Conservation (phyloP, 768 basidiomycete species). For the Fibroporia radiculosa region DNA sequence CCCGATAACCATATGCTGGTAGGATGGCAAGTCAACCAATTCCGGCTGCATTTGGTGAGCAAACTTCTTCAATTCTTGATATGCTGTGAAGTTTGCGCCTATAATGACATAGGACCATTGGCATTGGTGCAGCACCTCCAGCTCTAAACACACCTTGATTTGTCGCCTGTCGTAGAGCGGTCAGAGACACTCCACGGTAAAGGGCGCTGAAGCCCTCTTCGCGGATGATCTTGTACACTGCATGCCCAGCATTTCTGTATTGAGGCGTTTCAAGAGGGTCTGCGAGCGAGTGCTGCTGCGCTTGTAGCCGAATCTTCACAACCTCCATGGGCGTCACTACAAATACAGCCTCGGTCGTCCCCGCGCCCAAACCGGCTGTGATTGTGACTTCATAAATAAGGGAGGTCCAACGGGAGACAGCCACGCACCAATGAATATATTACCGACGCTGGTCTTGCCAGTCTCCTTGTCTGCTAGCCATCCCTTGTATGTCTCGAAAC, state of each 20-base stretch:
- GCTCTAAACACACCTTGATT: conserved; percentile 85
- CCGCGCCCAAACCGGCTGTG: conserved; percentile 88
- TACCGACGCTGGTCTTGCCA: conserved; percentile 71
- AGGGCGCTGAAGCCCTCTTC: conserved; percentile 84
- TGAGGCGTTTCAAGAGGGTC: conserved; percentile 91
- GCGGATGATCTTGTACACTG: conserved; percentile 86
- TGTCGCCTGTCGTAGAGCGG: conserved; percentile 92
- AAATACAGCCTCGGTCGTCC: conserved; percentile 88
- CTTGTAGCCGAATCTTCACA: conserved; percentile 96
- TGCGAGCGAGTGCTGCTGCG: conserved; percentile 93
- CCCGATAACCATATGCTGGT: conserved; percentile 93
- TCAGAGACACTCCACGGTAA: conserved; percentile 90
- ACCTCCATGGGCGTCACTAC: conserved; percentile 99
- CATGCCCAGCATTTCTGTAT: conserved; percentile 96
- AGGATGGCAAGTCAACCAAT: conserved; percentile 74
- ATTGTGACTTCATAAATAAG: background rate
- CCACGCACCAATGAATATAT: conserved; percentile 76
- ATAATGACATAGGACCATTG: conserved; percentile 1
- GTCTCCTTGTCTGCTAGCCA: conserved; percentile 69
- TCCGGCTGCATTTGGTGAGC: conserved; percentile 76
- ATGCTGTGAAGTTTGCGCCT: conserved; percentile 97
- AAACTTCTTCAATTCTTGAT: conserved; percentile 91
- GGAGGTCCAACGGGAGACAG: background rate
- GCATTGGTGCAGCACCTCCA: too few species aligned
- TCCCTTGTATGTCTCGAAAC: conserved; percentile 91